Evolutionary conservation across 306 rosid species (phyloP).

Genomic region (Pyrus communis): DNA sequence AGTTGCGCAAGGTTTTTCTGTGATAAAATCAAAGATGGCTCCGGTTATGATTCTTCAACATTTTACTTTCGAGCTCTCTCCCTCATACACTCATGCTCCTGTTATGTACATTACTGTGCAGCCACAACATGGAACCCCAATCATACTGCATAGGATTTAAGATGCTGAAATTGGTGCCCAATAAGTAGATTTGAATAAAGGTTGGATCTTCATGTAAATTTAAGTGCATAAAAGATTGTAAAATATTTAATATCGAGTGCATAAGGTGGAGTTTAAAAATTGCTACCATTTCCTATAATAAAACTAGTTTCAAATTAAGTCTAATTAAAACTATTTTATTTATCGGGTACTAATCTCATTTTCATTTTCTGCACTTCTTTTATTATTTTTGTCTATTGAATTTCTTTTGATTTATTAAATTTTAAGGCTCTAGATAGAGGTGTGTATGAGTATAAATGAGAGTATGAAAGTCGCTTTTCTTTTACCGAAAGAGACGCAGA

Average conservation of each 20-base stretch:
- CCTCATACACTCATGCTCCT: conserved; percentile 45
- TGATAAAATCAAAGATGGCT: conserved; percentile 35
- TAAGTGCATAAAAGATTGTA: background rate
- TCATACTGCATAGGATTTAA: conserved; percentile 18
- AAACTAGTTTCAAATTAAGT: background rate
- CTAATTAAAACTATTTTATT: background rate
- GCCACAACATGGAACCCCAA: conserved; percentile 47
- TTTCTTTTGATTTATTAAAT: no score
- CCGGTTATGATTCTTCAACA: conserved; percentile 37
- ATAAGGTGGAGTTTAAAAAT: background rate
- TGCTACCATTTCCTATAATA: background rate
- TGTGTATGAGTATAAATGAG: background rate
- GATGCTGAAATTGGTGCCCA: background rate
- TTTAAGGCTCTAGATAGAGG: no score
- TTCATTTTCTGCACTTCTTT: no score
- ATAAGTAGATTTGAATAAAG: background rate
- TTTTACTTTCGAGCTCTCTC: conserved; percentile 38
- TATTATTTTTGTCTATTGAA: no score
- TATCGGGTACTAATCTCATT: background rate
- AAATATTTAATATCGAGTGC: no score
- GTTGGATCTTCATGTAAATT: background rate
- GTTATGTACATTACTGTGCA: conserved; percentile 3
- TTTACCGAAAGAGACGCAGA: background rate
- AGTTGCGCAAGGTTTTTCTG: conserved; percentile 32
- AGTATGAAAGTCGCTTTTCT: background rate